Conservation (phyloP, 106 monocot genomes). For the Dioscorea dumetorum region DNA sequence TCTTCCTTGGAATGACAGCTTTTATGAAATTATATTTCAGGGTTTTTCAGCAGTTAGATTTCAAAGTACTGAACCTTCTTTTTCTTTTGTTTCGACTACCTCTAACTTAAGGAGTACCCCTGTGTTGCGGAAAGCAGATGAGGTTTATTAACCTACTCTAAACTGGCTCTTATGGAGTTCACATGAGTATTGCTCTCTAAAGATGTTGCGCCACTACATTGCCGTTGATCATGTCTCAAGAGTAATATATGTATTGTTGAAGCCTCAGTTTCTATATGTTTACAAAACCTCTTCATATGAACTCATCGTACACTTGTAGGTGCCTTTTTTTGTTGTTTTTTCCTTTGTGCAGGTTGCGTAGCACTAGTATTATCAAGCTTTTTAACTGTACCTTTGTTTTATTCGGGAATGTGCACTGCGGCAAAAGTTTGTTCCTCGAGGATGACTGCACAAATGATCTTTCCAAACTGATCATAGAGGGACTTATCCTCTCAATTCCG, state of each 20-base stretch:
- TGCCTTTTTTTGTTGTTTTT: background rate
- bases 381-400: background rate
- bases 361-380: background rate
- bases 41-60: constrained; percentile 23
- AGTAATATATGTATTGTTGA: constrained; percentile 3
- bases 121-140: background rate
- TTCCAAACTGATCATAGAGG: background rate
- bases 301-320: background rate
- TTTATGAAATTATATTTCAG: constrained; percentile 26
- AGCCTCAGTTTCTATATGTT: background rate
- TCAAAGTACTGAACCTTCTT: constrained; percentile 11
- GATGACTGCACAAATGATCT: background rate
- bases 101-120: constrained; percentile 4
- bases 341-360: constrained; percentile 4
- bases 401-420: background rate
- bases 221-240: background rate
- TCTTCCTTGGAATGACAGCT: constrained; percentile 7
- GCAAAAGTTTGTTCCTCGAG: background rate
- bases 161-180: background rate
- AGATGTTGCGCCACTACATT: background rate
- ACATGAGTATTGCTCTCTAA: background rate
- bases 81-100: constrained; percentile 7
- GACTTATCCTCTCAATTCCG: background rate
- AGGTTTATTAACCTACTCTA: background rate
- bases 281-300: background rate